Evolutionary conservation across 2,329 filamentous ascomycete species (phyloP), one percentile per base, ranked within the genome.

Genomic region (Stachybotrys chlorohalonatus): DNA sequence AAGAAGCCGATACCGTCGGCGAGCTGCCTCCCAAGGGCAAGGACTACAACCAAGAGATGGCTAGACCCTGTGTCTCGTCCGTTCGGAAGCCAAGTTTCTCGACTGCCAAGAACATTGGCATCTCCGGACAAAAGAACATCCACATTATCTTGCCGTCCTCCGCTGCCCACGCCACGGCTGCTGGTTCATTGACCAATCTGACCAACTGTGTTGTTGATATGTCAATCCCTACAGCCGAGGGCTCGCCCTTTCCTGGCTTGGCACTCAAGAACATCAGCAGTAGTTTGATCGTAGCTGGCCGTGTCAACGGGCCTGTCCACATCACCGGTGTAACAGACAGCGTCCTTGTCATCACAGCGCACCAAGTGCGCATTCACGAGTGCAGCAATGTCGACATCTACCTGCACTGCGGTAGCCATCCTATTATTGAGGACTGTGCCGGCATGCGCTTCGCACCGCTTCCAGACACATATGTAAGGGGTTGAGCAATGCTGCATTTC

Each of bases 281-380:
- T 48, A 89, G 86, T 52, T 74, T 97, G 16, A 75, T 99, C 31
- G 74, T 96, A 13, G 88, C 86, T 46, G 91, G 92, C 0, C 82
- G 83, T 54, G 87, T 96, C 6, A 77, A 80, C 47, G 94, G 94
- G 0, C 83, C 94, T 0, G 84, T 87, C 8, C 93, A 97, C 66
- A 81, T 97, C 52, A 97, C 93, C 0, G 80, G 78, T 1, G 74
- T 96, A 1, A 74, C 77, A 52, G 76, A 90, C 62, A 89, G 85
- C 58, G 81, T 90, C n/a, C 70, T 95, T 13, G 83, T 96, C 0
- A 84, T 96, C 3, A 79, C 83, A 7, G 88, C 89, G 53, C 81
- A 87, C n/a, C 94, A 99, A 70, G 90, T 96, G 63, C 83, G 94
- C 24, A 93, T 99, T 75, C 94, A 99, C 68, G 87, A 93, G 60